Evolutionary conservation across 2,329 filamentous ascomycete genomes (phyloP).

Genomic region (Colletotrichum sp.): DNA sequence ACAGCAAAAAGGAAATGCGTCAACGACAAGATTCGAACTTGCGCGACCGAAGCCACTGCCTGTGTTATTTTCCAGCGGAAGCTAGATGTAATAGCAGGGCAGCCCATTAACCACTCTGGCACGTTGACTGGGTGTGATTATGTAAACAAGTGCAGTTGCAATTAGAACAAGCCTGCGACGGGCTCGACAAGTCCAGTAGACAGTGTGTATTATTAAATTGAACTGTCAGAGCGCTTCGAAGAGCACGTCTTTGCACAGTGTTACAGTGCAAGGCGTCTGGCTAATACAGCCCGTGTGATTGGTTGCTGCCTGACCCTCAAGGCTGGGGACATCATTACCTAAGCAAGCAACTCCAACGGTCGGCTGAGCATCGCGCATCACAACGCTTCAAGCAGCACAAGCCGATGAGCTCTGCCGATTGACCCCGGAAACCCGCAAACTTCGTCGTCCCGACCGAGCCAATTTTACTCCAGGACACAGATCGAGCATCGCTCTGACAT

Average conservation of each 20-base stretch:
- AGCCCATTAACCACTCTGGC: conserved; percentile 23
- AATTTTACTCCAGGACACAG: not conserved
- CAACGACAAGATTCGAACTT: conserved; percentile 23
- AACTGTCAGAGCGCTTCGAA: not conserved
- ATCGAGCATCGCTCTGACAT: not conserved
- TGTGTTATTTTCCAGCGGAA: not conserved
- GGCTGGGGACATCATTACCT: not conserved
- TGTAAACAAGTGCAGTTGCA: rapidly evolving
- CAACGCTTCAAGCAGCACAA: not conserved
- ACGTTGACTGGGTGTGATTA: conserved; percentile 14
- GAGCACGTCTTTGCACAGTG: not conserved
- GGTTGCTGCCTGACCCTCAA: not conserved
- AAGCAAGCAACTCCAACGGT: conserved; percentile 3
- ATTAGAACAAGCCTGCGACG: not conserved
- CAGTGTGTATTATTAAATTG: too few relatives aligned
- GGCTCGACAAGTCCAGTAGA: rapidly evolving
- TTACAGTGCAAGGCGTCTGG: not conserved
- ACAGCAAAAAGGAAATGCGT: not conserved
- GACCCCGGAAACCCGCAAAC: not conserved
- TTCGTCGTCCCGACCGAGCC: not conserved
- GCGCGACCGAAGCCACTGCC: conserved; percentile 23
- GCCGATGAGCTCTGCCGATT: not conserved
- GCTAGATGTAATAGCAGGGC: conserved; percentile 11
- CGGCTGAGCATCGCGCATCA: not conserved
- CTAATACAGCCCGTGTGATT: not conserved